A percentile compares a stretch with the other conserved stretches of the same genome.
Conservation (phyloP, 1,284 basidiomycete species). For the Cryptococcus amylolentus region DNA sequence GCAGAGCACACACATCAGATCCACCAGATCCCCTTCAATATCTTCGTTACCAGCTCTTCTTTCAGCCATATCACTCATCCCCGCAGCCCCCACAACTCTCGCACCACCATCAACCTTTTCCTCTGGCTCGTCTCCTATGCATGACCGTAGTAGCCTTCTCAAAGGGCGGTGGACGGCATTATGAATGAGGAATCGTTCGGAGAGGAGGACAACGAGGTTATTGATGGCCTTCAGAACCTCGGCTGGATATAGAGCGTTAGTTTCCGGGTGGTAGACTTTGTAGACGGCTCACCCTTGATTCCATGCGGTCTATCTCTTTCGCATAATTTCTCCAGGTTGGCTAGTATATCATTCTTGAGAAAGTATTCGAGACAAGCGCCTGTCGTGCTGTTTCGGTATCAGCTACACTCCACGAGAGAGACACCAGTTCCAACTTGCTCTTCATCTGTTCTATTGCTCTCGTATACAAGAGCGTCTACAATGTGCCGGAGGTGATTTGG, state of each 20-base stretch:
- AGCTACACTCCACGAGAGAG: not conserved
- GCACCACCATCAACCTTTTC: slow-evolving; percentile 72
- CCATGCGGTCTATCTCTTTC: slow-evolving; percentile 77
- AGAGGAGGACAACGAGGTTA: slow-evolving; percentile 81
- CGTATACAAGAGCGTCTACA: slow-evolving; percentile 81
- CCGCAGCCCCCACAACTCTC: slow-evolving; percentile 71
- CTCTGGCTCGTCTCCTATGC: slow-evolving; percentile 84
- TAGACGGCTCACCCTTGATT: slow-evolving; percentile 56
- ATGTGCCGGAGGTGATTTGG: slow-evolving; percentile 73
- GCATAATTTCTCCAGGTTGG: slow-evolving; percentile 77
- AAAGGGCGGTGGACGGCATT: slow-evolving; percentile 85
- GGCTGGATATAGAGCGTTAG: slow-evolving; percentile 46
- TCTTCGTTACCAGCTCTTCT: slow-evolving; percentile 19
- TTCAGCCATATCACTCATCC: slow-evolving; percentile 49
- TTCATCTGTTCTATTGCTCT: slow-evolving; percentile 74
- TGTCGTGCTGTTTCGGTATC: slow-evolving; percentile 58
- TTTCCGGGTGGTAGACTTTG: not conserved
- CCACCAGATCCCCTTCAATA: slow-evolving; percentile 63
- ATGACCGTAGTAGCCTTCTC: slow-evolving; percentile 76
- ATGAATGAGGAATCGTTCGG: slow-evolving; percentile 87
- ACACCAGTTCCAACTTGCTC: slow-evolving; percentile 60
- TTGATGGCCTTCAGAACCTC: slow-evolving; percentile 78
- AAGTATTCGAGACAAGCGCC: slow-evolving; percentile 87
- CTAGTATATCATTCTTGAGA: slow-evolving; percentile 81
- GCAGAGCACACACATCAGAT: slow-evolving; percentile 83